Conservation (phyloP, 1,284 basidiomycete species). For the Dichomitus squalens region DNA sequence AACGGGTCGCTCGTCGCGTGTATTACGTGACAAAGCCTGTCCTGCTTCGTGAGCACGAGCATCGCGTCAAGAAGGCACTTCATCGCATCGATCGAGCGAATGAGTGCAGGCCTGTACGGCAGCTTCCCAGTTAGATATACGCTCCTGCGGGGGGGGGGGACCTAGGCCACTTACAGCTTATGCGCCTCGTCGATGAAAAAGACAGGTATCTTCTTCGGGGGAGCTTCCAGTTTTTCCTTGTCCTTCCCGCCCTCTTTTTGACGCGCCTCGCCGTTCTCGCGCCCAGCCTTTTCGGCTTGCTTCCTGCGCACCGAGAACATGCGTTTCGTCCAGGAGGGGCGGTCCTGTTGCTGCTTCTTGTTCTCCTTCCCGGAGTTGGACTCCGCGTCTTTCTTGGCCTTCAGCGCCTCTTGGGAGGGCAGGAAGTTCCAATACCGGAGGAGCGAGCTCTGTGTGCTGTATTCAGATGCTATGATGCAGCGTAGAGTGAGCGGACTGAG, state of each 20-base stretch:
- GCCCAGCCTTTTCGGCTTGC: slow-evolving; percentile 11
- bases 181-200: slow-evolving; percentile 85
- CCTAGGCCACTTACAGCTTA: slow-evolving; percentile 55
- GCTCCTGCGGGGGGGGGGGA: background rate
- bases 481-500: background rate
- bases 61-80: slow-evolving; percentile 82
- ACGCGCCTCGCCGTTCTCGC: slow-evolving; percentile 30
- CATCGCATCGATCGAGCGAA: slow-evolving; percentile 77
- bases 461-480: background rate
- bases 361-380: slow-evolving; percentile 6
- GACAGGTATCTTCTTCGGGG: slow-evolving; percentile 73
- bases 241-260: slow-evolving; percentile 28
- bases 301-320: slow-evolving; percentile 26
- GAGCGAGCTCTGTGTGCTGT: slow-evolving; percentile 54
- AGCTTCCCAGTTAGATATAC: background rate
- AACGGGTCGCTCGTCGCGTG: slow-evolving; percentile 85
- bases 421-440: slow-evolving; percentile 73
- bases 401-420: slow-evolving; percentile 35
- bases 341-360: slow-evolving; percentile 13
- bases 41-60: slow-evolving; percentile 84
- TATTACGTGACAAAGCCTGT: slow-evolving; percentile 79
- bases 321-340: slow-evolving; percentile 25
- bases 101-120: slow-evolving; percentile 59
- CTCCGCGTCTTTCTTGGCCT: slow-evolving; percentile 17
- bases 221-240: slow-evolving; percentile 38